These are phyloP conservation scores for Fusarium bulbicola DNA, from an alignment of 2,329 filamentous ascomycete species.

Conservation along the genomic window DNA sequence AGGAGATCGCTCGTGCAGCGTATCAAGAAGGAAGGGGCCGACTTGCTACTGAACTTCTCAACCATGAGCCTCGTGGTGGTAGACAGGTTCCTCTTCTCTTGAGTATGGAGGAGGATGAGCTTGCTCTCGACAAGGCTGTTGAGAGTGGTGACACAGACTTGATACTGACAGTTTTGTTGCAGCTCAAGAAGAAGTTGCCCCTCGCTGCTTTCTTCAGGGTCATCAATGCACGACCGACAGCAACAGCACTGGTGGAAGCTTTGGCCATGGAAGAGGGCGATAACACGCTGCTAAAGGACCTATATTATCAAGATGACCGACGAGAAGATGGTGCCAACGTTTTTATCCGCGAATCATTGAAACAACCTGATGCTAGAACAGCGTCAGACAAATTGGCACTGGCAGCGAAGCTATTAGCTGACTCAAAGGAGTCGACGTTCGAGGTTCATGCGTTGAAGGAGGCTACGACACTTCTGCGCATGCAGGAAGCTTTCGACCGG, in stretches of 20 bases:
- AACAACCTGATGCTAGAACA: conserved; percentile 73
- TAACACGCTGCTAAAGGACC: conserved; percentile 86
- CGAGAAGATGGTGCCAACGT: conserved; percentile 88
- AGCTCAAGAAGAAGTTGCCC: conserved; percentile 89
- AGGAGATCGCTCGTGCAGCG: conserved; percentile 89
- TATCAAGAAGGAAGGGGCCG: conserved; percentile 91
- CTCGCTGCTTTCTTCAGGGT: conserved; percentile 91
- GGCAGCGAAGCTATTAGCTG: conserved; percentile 81
- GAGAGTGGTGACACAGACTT: conserved; percentile 95
- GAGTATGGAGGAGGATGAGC: conserved; percentile 94
- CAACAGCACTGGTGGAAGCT: conserved; percentile 88
- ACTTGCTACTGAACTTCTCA: conserved; percentile 90
- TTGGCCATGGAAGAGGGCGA: conserved; percentile 75
- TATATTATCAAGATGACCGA: conserved; percentile 97
- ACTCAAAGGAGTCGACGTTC: conserved; percentile 80
- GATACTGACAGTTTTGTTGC: conserved; percentile 86
- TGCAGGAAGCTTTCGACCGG: conserved; percentile 87
- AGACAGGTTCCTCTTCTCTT: conserved; percentile 93
- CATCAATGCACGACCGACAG: conserved; percentile 85
- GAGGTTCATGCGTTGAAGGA: conserved; percentile 83
- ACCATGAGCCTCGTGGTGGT: conserved; percentile 94
- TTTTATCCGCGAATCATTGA: conserved; percentile 83
- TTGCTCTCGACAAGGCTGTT: conserved; percentile 95
- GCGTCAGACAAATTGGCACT: conserved; percentile 88
- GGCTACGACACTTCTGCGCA: conserved; percentile 78